Evolutionary conservation across 371 early-diverging fungal species (phyloP).

Genomic region (Mortierella sp.): DNA sequence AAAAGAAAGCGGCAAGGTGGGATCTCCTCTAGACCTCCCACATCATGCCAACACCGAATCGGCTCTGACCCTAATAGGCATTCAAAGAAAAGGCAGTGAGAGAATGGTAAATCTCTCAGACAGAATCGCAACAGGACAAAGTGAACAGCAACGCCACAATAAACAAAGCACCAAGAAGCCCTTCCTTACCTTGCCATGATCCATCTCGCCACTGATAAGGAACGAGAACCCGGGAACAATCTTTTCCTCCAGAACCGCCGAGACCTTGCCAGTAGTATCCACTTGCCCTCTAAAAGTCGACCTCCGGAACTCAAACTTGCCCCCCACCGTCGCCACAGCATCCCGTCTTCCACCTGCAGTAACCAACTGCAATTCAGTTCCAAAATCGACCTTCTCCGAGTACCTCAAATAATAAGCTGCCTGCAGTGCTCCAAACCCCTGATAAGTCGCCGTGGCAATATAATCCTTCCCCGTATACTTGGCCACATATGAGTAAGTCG

Average conservation of each 20-base stretch:
- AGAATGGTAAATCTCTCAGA: slow-evolving; percentile 23
- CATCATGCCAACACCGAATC: slow-evolving; percentile 85
- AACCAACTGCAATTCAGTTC: slow-evolving; percentile 91
- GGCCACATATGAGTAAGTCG: slow-evolving; percentile 79
- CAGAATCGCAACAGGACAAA: slow-evolving; percentile 45
- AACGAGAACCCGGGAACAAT: slow-evolving; percentile 95
- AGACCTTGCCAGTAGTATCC: slow-evolving; percentile 90
- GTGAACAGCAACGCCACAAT: slow-evolving; percentile 41
- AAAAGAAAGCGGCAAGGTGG: neutral
- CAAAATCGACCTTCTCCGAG: slow-evolving; percentile 94
- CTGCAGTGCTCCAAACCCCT: slow-evolving; percentile 85
- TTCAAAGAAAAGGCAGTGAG: neutral
- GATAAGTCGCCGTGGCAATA: slow-evolving; percentile 87
- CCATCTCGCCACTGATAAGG: slow-evolving; percentile 93
- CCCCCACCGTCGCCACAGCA: slow-evolving; percentile 93
- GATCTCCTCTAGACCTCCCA: slow-evolving; percentile 73
- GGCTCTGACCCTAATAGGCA: slow-evolving; percentile 76
- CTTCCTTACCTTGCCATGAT: slow-evolving; percentile 90
- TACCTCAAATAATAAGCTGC: slow-evolving; percentile 92
- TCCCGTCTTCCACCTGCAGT: slow-evolving; percentile 85
- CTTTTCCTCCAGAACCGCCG: slow-evolving; percentile 94
- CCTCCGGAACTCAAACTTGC: slow-evolving; percentile 94
- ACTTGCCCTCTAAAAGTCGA: slow-evolving; percentile 93
- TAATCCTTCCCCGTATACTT: slow-evolving; percentile 82
- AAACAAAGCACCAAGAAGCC: neutral